Evolutionary conservation across 805 yeast genomes (phyloP).

Genomic region (Yamadazyma sp.): DNA sequence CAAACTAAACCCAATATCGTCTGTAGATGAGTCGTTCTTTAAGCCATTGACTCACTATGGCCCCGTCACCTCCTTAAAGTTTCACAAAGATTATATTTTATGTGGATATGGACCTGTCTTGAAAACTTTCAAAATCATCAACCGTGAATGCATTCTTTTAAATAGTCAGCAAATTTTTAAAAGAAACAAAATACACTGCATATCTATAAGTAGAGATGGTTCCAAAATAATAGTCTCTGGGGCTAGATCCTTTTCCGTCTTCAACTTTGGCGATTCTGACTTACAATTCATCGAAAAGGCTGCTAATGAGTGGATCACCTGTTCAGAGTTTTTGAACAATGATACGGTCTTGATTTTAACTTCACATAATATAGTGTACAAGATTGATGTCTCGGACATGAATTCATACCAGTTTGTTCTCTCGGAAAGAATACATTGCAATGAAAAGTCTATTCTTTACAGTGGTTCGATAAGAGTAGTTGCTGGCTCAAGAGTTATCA

Average conservation of each 20-base stretch:
- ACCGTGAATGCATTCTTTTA: slow-evolving; percentile 31
- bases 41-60: slow-evolving; percentile 48
- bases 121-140: slow-evolving; percentile 49
- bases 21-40: slow-evolving; percentile 3
- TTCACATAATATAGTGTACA: slow-evolving; percentile 70
- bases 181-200: slow-evolving; percentile 84
- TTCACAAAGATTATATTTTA: slow-evolving; percentile 38
- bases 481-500: slow-evolving; percentile 37
- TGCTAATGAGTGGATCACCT: slow-evolving; percentile 78
- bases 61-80: slow-evolving; percentile 65
- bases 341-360: slow-evolving; percentile 54
- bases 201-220: slow-evolving; percentile 38
- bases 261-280: slow-evolving; percentile 23
- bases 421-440: slow-evolving; percentile 41
- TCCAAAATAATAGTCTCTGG: slow-evolving; percentile 55
- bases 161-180: slow-evolving; percentile 50
- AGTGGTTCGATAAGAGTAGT: slow-evolving; percentile 72
- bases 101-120: slow-evolving; percentile 75
- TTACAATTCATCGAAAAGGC: slow-evolving; percentile 41
- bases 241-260: slow-evolving; percentile 61
- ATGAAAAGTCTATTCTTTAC: slow-evolving; percentile 80
- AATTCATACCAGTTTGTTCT: slow-evolving; percentile 24
- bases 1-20: slow-evolving; percentile 3
- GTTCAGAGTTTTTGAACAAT: slow-evolving; percentile 50
- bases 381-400: slow-evolving; percentile 26